Base-by-base conservation (phyloP, 192 early-diverging fungal genomes). In the Coemansia sp. region DNA sequence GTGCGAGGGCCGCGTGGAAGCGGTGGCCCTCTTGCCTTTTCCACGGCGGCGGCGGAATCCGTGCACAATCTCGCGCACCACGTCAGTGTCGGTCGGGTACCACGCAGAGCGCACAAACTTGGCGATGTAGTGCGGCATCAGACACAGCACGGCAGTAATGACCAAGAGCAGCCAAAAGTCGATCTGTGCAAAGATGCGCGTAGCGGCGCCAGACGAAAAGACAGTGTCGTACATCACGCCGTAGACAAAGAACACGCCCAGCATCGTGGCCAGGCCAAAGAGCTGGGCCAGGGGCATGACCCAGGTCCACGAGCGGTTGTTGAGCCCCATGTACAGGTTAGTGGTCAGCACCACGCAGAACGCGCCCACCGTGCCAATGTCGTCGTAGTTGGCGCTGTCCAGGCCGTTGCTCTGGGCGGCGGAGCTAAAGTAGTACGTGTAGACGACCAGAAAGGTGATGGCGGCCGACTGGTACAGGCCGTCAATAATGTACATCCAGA, bases 271-370 rank as follows among this genome's bases (percentile, higher is more conserved):
- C 14, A 85, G 62, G 19, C 79, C 79, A 31, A 76, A 38, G 4
- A 82, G 41, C 74, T 76, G 67, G 9, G 86, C 80, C 11, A 76
- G 43, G 12, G 76, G 78, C 67, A 85, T 85, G 36, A 94, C 76
- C 88, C 90, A 92, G 2, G 89, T 90, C 89, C 91, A 94, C 31
- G 86, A 86, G 58, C 85, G 83, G 73, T 88, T 89, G 64, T 88
- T 93, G 57, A 94, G 61, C 14, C 84, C 86, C 49, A 94, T 88
- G 75, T 89, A 94, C 57, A 91, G 46, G 77, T 98, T 98, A 25
- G 89, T 91, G 15, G 88, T 87, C 43, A 89, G 73, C 6, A 96
- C 86, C 10, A 87, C 86, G 47, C 84, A 77, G 45, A 93, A 91
- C 1, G 93, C 87, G 15, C 93, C 87, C 6, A 89, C 70, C 0